Evolutionary conservation across 345 rosid genomes (phyloP), one percentile per base, ranked within the genome.

Genomic region (Linum tenue): DNA sequence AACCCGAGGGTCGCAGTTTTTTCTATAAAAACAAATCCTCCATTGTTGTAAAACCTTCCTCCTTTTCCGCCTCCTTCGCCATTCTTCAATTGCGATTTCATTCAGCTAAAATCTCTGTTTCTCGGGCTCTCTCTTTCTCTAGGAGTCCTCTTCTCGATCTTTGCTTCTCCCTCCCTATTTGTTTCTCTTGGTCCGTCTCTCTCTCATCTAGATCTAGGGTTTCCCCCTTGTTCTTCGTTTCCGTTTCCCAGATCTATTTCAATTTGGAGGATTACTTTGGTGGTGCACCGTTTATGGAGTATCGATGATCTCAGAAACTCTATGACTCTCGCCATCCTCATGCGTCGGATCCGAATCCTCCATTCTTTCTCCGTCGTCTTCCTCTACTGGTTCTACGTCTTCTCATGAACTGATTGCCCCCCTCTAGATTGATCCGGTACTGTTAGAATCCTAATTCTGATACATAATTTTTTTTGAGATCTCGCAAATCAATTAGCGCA

Each of bases 321-420:
- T 80, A 82, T 92, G 96, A 87, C 57, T 62, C 79, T 37, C 37
- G 31, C 31, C 31, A 22, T 22, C 31, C 31, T 77, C 68, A 86
- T 84, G 81, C 86, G 86, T 69, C 90, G 89, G 48, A 76, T 94
- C 68, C 86, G 90, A 55, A 73, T 88, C 67, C 69, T 88, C 16
- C 99, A 94, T 72, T 94, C 99, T 3, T 86, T 90, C 72, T 5
- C 39, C 42, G 59, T 69, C 39, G 44, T 62, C 39, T n/a, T 22
- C 22, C 41, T n/a, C 40, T 2, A 22, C 36, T n/a, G 12, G 4
- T 10, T 9, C 39, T 37, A 43, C 57, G 9, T 42, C 35, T 67
- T 36, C 14, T 79, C 53, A 70, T 79, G 75, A 81, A 76, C 11
- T 67, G 55, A 59, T 55, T 60, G 4, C 67, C 55, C 48, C 37